Conservation (phyloP, 2,329 filamentous ascomycete species). For the Paraphaeosphaeria sporulosa region DNA sequence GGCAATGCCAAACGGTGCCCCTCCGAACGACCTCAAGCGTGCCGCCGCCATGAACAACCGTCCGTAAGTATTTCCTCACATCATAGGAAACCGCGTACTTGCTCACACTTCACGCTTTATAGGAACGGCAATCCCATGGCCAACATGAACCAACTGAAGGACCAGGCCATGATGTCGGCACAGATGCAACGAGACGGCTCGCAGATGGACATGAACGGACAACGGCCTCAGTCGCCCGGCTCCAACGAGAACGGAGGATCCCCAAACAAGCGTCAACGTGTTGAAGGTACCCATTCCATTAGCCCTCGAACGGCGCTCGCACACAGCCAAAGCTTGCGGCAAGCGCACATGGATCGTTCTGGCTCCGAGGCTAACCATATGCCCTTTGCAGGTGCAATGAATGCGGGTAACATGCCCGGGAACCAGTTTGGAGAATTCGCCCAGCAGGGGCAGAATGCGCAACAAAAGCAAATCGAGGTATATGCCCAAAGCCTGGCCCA, state of each 20-base stretch:
- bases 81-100: neutral
- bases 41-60: conserved; percentile 81
- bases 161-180: conserved; percentile 66
- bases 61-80: conserved; percentile 61
- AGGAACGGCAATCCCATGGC: conserved; percentile 60
- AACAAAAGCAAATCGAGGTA: conserved; percentile 85
- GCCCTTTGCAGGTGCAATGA: conserved; percentile 75
- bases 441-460: conserved; percentile 63
- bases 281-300: conserved; percentile 65
- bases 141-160: conserved; percentile 67
- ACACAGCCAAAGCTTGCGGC: conserved; percentile 38
- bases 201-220: conserved; percentile 82
- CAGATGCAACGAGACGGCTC: conserved; percentile 90
- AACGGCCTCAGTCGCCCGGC: conserved; percentile 79
- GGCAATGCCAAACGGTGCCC: conserved; percentile 68
- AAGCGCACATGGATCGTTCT: conserved; percentile 52
- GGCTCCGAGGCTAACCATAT: conserved; percentile 67
- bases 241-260: conserved; percentile 89
- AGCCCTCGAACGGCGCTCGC: conserved; percentile 1
- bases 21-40: conserved; percentile 71
- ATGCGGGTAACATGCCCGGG: conserved; percentile 74
- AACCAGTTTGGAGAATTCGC: conserved; percentile 75
- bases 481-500: conserved; percentile 86
- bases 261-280: conserved; percentile 85
- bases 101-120: conserved; percentile 7